These are phyloP conservation scores for Tricholoma flavovirens DNA, from an alignment of 768 basidiomycete species.

Conservation along the genomic window DNA sequence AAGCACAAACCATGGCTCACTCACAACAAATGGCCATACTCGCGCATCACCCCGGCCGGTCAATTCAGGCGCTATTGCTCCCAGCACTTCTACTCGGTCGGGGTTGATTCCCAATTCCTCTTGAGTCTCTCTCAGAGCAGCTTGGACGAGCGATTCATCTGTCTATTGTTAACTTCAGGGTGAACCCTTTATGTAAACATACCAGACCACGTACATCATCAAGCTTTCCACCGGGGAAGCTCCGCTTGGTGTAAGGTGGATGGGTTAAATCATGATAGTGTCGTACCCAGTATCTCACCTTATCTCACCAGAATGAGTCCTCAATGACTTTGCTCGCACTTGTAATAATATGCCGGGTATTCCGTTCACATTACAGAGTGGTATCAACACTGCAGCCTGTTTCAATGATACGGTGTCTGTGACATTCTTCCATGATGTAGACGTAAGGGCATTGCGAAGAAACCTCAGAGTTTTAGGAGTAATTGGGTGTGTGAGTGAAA, in stretches of 20 bases:
- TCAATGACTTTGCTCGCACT: conserved; percentile 56
- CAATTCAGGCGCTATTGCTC: conserved; percentile 54
- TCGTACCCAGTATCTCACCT: conserved; percentile 39
- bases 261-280: not conserved
- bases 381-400: conserved; percentile 70
- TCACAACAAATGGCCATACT: conserved; percentile 76
- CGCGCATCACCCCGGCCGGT: conserved; percentile 51
- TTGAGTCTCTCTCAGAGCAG: conserved; percentile 66
- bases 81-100: conserved; percentile 59
- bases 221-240: conserved; percentile 71
- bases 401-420: conserved; percentile 1
- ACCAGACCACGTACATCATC: conserved; percentile 44
- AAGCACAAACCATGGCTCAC: conserved; percentile 19
- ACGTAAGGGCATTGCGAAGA: conserved; percentile 19
- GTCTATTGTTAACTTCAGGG: conserved; percentile 5
- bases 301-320: conserved; percentile 77
- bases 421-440: conserved; percentile 6
- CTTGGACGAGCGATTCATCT: conserved; percentile 53
- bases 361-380: conserved; percentile 67
- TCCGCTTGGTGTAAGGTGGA: conserved; percentile 19
- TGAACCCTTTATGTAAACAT: no score
- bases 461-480: conserved; percentile 29
- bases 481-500: conserved; percentile 36
- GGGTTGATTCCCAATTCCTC: conserved; percentile 68
- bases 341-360: conserved; percentile 67